Base-by-base conservation (phyloP, 78 protist species). In the Dictyostelium intermedium region DNA sequence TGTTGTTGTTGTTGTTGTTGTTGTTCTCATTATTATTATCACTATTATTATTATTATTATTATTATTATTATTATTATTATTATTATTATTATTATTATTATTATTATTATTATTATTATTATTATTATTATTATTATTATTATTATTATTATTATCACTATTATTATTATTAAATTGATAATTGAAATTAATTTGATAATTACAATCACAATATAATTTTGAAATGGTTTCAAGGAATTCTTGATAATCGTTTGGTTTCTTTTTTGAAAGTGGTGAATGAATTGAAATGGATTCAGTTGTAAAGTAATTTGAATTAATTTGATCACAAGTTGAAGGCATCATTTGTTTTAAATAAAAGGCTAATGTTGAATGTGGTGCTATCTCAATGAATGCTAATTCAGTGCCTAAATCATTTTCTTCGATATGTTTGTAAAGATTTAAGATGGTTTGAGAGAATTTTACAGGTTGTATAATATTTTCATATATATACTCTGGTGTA, bases 291-390 rank as follows among this genome's bases (percentile, higher is more conserved):
- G 1, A 16, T 2, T 78, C 9, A 6, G 23, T 39, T 8, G 13
- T 53, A 16, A 53, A 53, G 7, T 53, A 53, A 53, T 53, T 53
- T 10, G 63, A 53, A 25, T 78, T 27, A 7, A 27, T 45, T 20
- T 45, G 66, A 47, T 37, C 45, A 53, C 63, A 53, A 16, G 63
- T 53, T 16, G 63, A 53, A 8, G 63, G 63, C 63, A 53, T 53
- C 63, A 53, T 53, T 53, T 53, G 63, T 43, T 37, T 43, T n/a
- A 77, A 30, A 56, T 80, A 80, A 16, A 25, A 32, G 47, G 85
- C 45, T 56, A 80, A 80, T 11, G 85, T 80, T 80, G 85, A 14
- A n/a, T n/a, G n/a, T n/a, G n/a, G n/a, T n/a, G n/a, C n/a, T n/a
- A n/a, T n/a, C n/a, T n/a, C n/a, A n/a, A 80, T 56, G 37, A 56